Percentiles rank a stretch among this genome's conserved stretches.
Conservation (phyloP, 805 yeast species). For the Candida arabinofermentans region DNA sequence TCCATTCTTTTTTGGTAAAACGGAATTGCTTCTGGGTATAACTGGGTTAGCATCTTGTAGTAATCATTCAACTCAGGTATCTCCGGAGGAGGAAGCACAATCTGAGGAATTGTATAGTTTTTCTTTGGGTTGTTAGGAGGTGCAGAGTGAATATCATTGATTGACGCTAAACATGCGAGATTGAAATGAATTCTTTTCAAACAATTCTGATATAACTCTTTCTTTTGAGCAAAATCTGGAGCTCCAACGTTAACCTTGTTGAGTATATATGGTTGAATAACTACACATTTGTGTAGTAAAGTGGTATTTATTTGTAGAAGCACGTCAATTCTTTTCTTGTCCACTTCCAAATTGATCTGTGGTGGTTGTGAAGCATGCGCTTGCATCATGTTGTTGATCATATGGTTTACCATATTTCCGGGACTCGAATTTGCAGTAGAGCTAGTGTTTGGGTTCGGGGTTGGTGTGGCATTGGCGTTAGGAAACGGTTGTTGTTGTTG, state of each 20-base stretch:
- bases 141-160: slow-evolving; percentile 33
- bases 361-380: slow-evolving; percentile 28
- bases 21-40: slow-evolving; percentile 48
- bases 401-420: slow-evolving; percentile 2
- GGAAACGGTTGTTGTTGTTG: not conserved
- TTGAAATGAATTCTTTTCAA: slow-evolving; percentile 35
- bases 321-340: slow-evolving; percentile 32
- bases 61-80: slow-evolving; percentile 48
- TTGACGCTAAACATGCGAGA: slow-evolving; percentile 33
- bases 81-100: slow-evolving; percentile 51
- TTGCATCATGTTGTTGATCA: slow-evolving; percentile 20
- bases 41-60: slow-evolving; percentile 34
- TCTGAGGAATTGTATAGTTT: slow-evolving; percentile 38
- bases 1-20: slow-evolving; percentile 27
- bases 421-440: not conserved
- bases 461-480: not conserved
- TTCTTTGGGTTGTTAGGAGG: slow-evolving; percentile 25
- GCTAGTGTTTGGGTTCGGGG: too few relatives aligned
- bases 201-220: slow-evolving; percentile 30
- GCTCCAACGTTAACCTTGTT: slow-evolving; percentile 17
- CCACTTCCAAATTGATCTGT: slow-evolving; percentile 25
- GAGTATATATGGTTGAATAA: slow-evolving; percentile 25
- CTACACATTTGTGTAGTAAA: slow-evolving; percentile 29
- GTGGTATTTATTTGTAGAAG: slow-evolving; percentile 33
- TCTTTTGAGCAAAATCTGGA: slow-evolving; percentile 24